A percentile compares a stretch with the other conserved stretches of the same genome.
phyloP scores from a whole-genome alignment of 169 alveolate genomes.

The Pseudocohnilembus persalinus region DNA sequence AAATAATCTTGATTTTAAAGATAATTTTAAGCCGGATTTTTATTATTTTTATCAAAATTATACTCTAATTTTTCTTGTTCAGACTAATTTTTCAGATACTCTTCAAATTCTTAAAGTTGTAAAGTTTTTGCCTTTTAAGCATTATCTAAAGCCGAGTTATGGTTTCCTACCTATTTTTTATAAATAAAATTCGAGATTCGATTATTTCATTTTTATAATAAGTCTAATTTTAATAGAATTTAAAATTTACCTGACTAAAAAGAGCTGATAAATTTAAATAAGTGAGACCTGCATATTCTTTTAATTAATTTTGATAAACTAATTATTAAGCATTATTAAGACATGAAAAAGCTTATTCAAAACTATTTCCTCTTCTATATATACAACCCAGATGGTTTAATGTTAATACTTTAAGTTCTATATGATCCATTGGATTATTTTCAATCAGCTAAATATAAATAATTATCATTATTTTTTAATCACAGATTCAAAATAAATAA shows the following conservation, averaged over 20 bases:
- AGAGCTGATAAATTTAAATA: conserved; percentile 26
- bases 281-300: conserved; percentile 14
- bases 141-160: conserved; percentile 11
- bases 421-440: background rate
- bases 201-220: too few species aligned
- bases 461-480: too few species aligned
- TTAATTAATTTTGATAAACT: background rate
- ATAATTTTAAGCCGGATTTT: background rate
- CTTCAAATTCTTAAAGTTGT: conserved; percentile 6
- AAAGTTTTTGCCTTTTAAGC: too few species aligned
- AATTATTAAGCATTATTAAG: conserved; percentile 2
- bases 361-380: conserved; percentile 6
- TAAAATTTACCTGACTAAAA: background rate
- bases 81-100: background rate
- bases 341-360: background rate
- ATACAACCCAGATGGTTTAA: conserved; percentile 17
- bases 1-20: background rate
- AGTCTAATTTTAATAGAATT: background rate
- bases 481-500: too few species aligned
- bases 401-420: conserved; percentile 3
- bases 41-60: background rate
- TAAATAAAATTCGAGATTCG: background rate
- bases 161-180: background rate
- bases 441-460: background rate
- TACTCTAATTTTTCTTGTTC: background rate